A percentile compares a stretch with the other conserved stretches of the same genome.
These are phyloP conservation scores for Colletotrichum agaves DNA, from an alignment of 2,329 filamentous ascomycete genomes.

Conservation along the genomic window DNA sequence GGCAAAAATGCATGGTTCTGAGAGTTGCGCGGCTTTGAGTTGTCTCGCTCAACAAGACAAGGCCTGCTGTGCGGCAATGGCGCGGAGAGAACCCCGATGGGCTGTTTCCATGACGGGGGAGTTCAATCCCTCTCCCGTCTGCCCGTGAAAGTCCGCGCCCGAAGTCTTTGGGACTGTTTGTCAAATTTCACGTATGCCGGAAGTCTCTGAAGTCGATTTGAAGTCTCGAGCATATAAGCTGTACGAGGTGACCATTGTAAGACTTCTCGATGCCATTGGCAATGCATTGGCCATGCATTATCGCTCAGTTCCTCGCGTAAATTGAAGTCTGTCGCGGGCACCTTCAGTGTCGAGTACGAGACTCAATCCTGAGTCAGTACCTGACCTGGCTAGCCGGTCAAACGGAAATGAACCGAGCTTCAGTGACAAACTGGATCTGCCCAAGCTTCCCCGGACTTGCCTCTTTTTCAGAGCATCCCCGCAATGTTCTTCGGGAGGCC, in stretches of 20 bases:
- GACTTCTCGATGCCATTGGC: slow-evolving; percentile 12
- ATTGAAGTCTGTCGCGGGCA: slow-evolving; percentile 3
- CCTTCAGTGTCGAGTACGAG: slow-evolving; percentile 17
- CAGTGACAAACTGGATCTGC: slow-evolving; percentile 30
- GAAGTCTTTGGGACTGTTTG: not conserved
- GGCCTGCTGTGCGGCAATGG: not conserved
- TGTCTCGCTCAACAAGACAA: slow-evolving; percentile 24
- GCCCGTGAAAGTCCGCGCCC: slow-evolving; percentile 1
- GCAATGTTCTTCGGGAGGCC: slow-evolving; percentile 23
- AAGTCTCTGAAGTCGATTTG: slow-evolving; percentile 7
- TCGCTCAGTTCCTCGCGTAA: slow-evolving; percentile 27
- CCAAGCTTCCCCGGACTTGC: slow-evolving; percentile 37
- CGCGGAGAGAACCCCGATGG: slow-evolving; percentile 31
- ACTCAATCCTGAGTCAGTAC: slow-evolving; percentile 26
- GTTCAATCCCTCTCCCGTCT: not conserved
- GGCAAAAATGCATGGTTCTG: slow-evolving; percentile 17
- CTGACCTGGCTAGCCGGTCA: slow-evolving; percentile 11
- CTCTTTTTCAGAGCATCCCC: slow-evolving; percentile 20
- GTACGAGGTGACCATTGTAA: slow-evolving; percentile 8
- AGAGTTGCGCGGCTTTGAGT: not conserved
- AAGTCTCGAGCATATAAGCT: not conserved
- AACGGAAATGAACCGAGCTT: slow-evolving; percentile 37
- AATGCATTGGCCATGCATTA: slow-evolving; percentile 8
- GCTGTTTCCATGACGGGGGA: not conserved
- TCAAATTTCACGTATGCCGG: not conserved